A percentile compares a stretch with the other conserved stretches of the same genome.
Evolutionary conservation across 2,329 filamentous ascomycete species (phyloP).

Genomic region (Westerdykella ornata): DNA sequence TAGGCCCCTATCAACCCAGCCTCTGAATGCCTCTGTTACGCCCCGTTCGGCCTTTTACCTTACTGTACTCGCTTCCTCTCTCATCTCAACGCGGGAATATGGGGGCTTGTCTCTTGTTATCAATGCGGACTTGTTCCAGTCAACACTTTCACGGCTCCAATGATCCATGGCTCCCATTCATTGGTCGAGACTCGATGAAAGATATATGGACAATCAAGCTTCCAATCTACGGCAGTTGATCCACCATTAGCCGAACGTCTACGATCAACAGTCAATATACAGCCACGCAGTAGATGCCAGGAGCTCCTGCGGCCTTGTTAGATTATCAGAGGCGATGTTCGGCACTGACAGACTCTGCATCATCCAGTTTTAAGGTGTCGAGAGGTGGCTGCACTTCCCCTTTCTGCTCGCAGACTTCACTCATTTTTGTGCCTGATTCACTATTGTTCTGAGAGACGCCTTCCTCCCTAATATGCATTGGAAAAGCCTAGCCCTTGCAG

Average conservation of each 20-base stretch:
- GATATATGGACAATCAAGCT: constrained; percentile 15
- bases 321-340: constrained; percentile 5
- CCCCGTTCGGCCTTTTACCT: too few species aligned
- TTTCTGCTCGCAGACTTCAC: background rate
- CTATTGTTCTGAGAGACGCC: background rate
- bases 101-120: too few species aligned
- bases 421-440: background rate
- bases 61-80: too few species aligned
- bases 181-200: constrained; percentile 3
- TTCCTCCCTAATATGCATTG: constrained; percentile 14
- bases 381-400: constrained; percentile 1
- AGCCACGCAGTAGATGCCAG: constrained; percentile 2
- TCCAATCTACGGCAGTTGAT: constrained; percentile 18
- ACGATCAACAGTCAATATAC: constrained; percentile 5
- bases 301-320: constrained; percentile 6
- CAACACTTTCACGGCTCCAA: too few species aligned
- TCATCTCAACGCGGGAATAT: too few species aligned
- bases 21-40: too few species aligned
- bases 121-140: too few species aligned
- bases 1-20: too few species aligned
- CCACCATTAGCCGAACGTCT: constrained; percentile 8
- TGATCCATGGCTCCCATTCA: constrained; percentile 1
- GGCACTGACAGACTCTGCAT: constrained; percentile 1
- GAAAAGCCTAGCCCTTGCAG: constrained; percentile 12
- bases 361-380: constrained; percentile 2